Conservation (phyloP, 805 yeast genomes). For the Saccharomyces paradoxus region DNA sequence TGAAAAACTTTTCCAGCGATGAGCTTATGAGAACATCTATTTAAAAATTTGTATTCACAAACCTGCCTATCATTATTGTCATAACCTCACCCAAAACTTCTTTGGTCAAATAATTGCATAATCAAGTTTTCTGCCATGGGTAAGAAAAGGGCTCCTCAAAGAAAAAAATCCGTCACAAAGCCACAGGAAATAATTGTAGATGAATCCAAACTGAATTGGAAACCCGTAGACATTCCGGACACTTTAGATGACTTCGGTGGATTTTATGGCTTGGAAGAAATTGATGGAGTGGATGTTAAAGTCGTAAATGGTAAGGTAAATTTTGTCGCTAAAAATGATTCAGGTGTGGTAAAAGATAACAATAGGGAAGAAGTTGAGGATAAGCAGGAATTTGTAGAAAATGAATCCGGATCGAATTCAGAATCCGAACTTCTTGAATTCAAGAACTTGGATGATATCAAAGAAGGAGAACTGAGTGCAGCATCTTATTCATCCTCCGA, state of each 20-base stretch:
- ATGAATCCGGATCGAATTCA: constrained; percentile 8
- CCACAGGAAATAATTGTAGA: constrained; percentile 30
- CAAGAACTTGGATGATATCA: constrained; percentile 27
- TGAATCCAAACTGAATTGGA: constrained; percentile 61
- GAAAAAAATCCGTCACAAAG: neutral
- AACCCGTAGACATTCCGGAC: constrained; percentile 72
- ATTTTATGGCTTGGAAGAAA: constrained; percentile 84
- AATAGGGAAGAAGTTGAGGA: constrained; percentile 15
- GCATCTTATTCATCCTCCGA: constrained; percentile 16
- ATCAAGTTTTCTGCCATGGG: neutral
- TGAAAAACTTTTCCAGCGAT: neutral
- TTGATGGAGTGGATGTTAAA: constrained; percentile 85
- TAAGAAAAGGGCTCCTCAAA: neutral
- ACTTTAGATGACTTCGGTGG: constrained; percentile 83
- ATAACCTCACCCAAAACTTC: neutral
- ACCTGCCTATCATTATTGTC: neutral
- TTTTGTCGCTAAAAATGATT: constrained; percentile 37
- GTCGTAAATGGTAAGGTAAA: constrained; percentile 59
- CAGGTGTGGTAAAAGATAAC: constrained; percentile 9
- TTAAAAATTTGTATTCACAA: neutral
- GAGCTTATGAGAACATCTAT: neutral
- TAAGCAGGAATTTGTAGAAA: constrained; percentile 6
- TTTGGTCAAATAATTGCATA: neutral
- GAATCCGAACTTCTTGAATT: constrained; percentile 22
- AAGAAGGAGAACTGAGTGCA: constrained; percentile 26